These are phyloP conservation scores for Paecilomyces sp. DNA, from an alignment of 2,329 filamentous ascomycete species.

Conservation along the genomic window DNA sequence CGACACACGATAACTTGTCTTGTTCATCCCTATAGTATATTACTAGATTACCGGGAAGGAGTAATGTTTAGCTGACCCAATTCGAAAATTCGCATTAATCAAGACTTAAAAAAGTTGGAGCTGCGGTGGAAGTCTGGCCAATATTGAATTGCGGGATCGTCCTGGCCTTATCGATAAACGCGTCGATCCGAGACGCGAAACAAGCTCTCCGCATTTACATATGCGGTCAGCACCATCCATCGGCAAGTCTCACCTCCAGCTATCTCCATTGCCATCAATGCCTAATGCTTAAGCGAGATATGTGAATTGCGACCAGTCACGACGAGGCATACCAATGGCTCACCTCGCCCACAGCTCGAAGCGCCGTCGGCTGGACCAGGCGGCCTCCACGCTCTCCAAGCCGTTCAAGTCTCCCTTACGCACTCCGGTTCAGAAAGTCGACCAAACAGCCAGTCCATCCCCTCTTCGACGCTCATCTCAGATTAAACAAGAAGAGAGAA, in stretches of 20 bases:
- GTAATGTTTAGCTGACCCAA: background rate
- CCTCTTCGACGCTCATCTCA: background rate
- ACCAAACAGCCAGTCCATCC: conserved; percentile 1
- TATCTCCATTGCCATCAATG: background rate
- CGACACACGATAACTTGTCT: background rate
- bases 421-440: conserved; percentile 24
- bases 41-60: background rate
- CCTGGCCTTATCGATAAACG: conserved; percentile 13
- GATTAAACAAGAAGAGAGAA: background rate
- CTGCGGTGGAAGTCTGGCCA: background rate
- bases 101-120: background rate
- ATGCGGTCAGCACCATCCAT: background rate
- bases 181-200: background rate
- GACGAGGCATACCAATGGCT: conserved; percentile 8
- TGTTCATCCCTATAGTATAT: background rate
- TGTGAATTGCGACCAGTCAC: background rate
- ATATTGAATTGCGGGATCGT: conserved; percentile 1
- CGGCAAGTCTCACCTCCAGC: background rate
- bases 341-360: conserved; percentile 40
- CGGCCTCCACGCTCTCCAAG: conserved; percentile 54
- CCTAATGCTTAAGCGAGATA: background rate
- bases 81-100: background rate
- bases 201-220: background rate
- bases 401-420: conserved; percentile 67
- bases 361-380: conserved; percentile 55